Conservation (phyloP, 805 yeast species). For the Candida alai region DNA sequence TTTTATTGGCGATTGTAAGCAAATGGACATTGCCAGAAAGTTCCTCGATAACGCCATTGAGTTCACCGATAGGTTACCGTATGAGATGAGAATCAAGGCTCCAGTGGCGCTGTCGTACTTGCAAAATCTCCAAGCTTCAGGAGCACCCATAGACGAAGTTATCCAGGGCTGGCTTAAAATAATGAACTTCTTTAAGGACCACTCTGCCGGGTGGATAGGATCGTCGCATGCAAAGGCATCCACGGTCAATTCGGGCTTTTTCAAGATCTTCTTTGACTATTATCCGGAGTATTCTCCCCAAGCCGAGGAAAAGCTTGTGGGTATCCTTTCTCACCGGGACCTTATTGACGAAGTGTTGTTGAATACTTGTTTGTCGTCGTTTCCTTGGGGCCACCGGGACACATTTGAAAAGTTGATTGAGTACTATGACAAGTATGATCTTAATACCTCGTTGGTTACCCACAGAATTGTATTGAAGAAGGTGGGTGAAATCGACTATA, state of each 20-base stretch:
- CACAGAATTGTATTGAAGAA: slow-evolving; percentile 71
- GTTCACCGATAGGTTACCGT: slow-evolving; percentile 59
- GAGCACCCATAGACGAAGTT: slow-evolving; percentile 55
- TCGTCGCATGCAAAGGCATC: slow-evolving; percentile 68
- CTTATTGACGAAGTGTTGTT: slow-evolving; percentile 76
- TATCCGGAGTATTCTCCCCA: slow-evolving; percentile 49
- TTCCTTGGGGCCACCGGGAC: slow-evolving; percentile 63
- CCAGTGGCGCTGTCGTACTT: slow-evolving; percentile 66
- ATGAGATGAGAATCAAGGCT: slow-evolving; percentile 65
- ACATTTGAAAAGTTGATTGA: slow-evolving; percentile 61
- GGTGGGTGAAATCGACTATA: slow-evolving; percentile 57
- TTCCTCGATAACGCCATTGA: slow-evolving; percentile 72
- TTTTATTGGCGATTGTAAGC: slow-evolving; percentile 75
- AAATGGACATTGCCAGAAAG: slow-evolving; percentile 64
- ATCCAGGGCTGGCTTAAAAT: slow-evolving; percentile 61
- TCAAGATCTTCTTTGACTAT: slow-evolving; percentile 61
- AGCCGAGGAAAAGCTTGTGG: slow-evolving; percentile 55
- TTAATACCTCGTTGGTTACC: slow-evolving; percentile 63
- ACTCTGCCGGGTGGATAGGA: slow-evolving; percentile 37
- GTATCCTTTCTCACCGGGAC: slow-evolving; percentile 52
- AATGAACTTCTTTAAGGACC: slow-evolving; percentile 46
- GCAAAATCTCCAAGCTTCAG: slow-evolving; percentile 54
- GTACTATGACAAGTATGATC: slow-evolving; percentile 54
- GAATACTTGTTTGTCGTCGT: slow-evolving; percentile 68
- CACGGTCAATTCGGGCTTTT: slow-evolving; percentile 64